Base-by-base conservation (phyloP, 345 rosid genomes). In the Linum tenue region DNA sequence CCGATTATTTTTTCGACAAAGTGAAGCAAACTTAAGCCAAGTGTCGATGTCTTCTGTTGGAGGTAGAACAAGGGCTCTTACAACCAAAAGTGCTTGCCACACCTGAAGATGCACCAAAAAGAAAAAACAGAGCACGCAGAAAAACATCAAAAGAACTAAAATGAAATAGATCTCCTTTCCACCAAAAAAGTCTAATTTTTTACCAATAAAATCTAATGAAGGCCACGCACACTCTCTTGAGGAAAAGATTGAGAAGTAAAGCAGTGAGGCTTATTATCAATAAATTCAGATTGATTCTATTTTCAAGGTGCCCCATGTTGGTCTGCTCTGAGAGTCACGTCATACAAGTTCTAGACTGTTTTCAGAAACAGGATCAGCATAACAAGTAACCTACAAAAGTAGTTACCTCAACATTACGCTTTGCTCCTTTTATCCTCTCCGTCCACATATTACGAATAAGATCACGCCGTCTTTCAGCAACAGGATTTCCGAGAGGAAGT, bases 361-460 rank as follows among this genome's bases (percentile, higher is more conserved):
- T 22, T 14, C 59, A 55, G 5, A 17, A 56, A 59, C 7, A 43
- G 11, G 41, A 4, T 7, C 36, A 3, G 22, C 5, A 50, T 35
- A 58, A 17, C 44, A 38, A 7, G 65, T 40, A 14, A 31, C 36
- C 31, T 5, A 67, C 66, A 44, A 63, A 22, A 2, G 35, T 64
- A 66, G 72, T 56, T 86, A 90, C 99, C 95, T 94, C 99, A 75
- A 94, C 99, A 77, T 94, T 94, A 37, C 96, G 86, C 76, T 87
- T 94, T 44, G 85, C 80, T 75, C 99, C 99, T 76, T 87, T 91
- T 73, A 94, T 94, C 67, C 99, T 79, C 67, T 94, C 91, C 64
- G 96, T 86, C 99, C 99, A 94, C 99, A 94, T 94, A 77, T 88
- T 87, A 67, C 96, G 92, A 66, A 94, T 84, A 71, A 94, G 86